Evolutionary conservation across 2,329 filamentous ascomycete genomes (phyloP).

Genomic region (Coleophoma eucalyptorum): DNA sequence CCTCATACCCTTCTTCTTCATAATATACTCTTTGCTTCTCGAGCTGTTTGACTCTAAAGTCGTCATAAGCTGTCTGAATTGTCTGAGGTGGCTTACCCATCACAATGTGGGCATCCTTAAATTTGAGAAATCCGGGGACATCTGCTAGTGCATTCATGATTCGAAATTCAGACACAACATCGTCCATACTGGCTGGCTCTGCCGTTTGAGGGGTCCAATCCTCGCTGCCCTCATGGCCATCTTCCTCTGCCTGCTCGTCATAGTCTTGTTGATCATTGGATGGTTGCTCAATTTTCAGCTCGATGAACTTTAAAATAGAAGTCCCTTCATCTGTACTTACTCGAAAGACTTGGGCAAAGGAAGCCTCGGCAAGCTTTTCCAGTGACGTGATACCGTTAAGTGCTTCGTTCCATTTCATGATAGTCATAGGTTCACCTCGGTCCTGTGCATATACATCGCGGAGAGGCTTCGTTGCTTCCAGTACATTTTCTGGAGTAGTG

Average conservation of each 20-base stretch:
- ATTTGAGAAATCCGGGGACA: slow-evolving; percentile 61
- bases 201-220: not conserved
- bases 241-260: not conserved
- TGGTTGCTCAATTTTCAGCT: slow-evolving; percentile 49
- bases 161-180: slow-evolving; percentile 51
- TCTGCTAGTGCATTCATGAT: slow-evolving; percentile 63
- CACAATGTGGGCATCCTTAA: slow-evolving; percentile 61
- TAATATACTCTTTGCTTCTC: no score
- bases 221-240: no score
- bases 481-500: not conserved
- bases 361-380: slow-evolving; percentile 63
- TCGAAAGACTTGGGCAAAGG: slow-evolving; percentile 63
- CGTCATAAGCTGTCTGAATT: slow-evolving; percentile 56
- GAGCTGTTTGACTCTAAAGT: slow-evolving; percentile 29
- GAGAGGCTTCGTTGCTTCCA: slow-evolving; percentile 12
- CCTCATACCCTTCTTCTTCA: slow-evolving; percentile 28
- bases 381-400: slow-evolving; percentile 49
- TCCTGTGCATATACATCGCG: slow-evolving; percentile 14
- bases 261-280: not conserved
- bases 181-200: slow-evolving; percentile 13
- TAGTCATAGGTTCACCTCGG: slow-evolving; percentile 4
- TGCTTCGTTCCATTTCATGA: slow-evolving; percentile 50
- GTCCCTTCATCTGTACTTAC: slow-evolving; percentile 55
- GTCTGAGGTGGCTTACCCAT: slow-evolving; percentile 49
- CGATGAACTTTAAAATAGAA: slow-evolving; percentile 63